These are phyloP conservation scores for Chrysanthemum seticuspe DNA, from an alignment of 129 eudicot genomes.

Conservation along the genomic window DNA sequence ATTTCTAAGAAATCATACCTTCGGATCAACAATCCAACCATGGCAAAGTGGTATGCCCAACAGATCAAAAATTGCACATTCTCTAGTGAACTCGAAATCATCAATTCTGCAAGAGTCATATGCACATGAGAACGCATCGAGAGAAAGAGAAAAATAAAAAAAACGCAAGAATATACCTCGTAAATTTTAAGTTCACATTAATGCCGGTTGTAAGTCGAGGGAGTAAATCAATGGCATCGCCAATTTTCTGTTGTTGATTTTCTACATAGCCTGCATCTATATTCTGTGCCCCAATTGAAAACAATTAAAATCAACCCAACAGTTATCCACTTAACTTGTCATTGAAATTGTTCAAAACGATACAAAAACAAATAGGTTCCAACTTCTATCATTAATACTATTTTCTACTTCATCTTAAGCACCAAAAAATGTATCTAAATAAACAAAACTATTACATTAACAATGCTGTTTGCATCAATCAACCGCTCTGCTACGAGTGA, in stretches of 20 bases:
- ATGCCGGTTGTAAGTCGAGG: conserved; percentile 89
- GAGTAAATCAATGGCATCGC: conserved; percentile 91
- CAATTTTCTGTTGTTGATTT: conserved; percentile 81
- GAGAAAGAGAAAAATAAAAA: no score
- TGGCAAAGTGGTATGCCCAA: conserved; percentile 89
- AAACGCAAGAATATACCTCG: conserved; percentile 43
- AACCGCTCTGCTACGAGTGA: conserved; percentile 80
- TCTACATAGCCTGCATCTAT: conserved; percentile 82
- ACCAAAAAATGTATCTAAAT: conserved; percentile 10
- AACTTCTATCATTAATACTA: no score
- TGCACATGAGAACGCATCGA: neutral
- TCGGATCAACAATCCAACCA: conserved; percentile 98
- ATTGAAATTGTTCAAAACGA: neutral
- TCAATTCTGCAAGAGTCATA: conserved; percentile 56
- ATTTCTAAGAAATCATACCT: conserved; percentile 50
- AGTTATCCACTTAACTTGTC: conserved; percentile 4
- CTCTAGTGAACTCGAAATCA: conserved; percentile 93
- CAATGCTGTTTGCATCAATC: conserved; percentile 77
- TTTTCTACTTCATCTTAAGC: no score
- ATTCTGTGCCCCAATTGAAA: conserved; percentile 52
- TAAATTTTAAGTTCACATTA: conserved; percentile 87
- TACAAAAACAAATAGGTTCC: neutral
- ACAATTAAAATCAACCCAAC: conserved; percentile 16
- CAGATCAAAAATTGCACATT: conserved; percentile 88
- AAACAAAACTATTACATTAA: conserved; percentile 43